A percentile compares a stretch with the other conserved stretches of the same genome.
Evolutionary conservation across 306 rosid species (phyloP).

Genomic region (Adenanthera pavonina): DNA sequence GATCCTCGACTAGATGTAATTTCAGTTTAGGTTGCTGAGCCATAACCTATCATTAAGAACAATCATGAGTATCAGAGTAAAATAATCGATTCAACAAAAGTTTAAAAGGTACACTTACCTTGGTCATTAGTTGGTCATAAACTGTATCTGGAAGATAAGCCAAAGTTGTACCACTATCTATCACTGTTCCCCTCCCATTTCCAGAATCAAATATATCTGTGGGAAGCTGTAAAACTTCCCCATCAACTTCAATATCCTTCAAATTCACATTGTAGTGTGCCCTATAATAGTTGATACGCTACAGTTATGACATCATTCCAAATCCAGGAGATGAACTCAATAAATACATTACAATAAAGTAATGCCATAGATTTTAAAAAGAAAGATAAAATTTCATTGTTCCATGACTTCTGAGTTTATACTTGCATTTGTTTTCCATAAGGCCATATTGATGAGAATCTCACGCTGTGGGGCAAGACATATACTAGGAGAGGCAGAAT

Average conservation of each 20-base stretch:
- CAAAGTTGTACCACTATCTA: slow-evolving; percentile 98
- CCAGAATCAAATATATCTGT: slow-evolving; percentile 72
- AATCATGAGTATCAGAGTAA: slow-evolving; percentile 38
- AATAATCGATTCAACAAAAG: slow-evolving; percentile 31
- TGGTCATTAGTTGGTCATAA: slow-evolving; percentile 54
- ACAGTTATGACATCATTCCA: slow-evolving; percentile 50
- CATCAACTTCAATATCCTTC: slow-evolving; percentile 80
- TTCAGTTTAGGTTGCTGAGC: slow-evolving; percentile 69
- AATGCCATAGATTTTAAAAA: slow-evolving; percentile 5
- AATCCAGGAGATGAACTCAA: slow-evolving; percentile 47
- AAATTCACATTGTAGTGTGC: slow-evolving; percentile 86
- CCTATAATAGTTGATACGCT: slow-evolving; percentile 56
- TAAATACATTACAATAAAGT: slow-evolving; percentile 32
- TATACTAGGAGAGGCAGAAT: neutral
- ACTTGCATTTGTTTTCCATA: slow-evolving; percentile 20
- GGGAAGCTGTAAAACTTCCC: slow-evolving; percentile 72
- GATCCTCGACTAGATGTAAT: slow-evolving; percentile 57
- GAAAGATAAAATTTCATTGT: slow-evolving; percentile 10
- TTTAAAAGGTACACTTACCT: slow-evolving; percentile 52
- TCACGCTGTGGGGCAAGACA: neutral
- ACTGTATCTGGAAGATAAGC: slow-evolving; percentile 73
- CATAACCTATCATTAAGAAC: slow-evolving; percentile 61
- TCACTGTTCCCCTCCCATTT: slow-evolving; percentile 68
- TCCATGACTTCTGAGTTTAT: slow-evolving; percentile 17
- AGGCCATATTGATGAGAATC: slow-evolving; percentile 7